Evolutionary conservation across 73 alveolate species (phyloP).

Genomic region (Uronychia setigera): DNA sequence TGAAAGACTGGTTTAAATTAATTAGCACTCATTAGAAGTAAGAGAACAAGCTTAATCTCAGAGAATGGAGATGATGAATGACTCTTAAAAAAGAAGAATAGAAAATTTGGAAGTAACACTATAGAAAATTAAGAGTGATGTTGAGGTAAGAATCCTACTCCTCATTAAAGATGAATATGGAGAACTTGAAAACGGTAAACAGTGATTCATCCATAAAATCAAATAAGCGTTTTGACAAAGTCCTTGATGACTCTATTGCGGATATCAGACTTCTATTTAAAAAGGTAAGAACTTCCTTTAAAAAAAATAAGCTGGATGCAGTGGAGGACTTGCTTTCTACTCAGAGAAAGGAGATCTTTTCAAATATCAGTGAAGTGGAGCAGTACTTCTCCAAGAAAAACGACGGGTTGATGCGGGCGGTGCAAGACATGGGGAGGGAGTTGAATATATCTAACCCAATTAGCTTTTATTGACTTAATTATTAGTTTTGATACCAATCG

Average conservation of each 20-base stretch:
- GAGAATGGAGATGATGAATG: not conserved
- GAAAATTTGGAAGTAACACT: not conserved
- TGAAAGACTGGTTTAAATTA: not conserved
- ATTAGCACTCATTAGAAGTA: not conserved
- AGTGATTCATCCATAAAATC: not conserved
- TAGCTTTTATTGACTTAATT: constrained; percentile 4
- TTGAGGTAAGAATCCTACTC: not conserved
- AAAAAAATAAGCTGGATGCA: not conserved
- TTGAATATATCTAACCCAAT: constrained; percentile 38
- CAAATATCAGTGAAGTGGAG: constrained; percentile 48
- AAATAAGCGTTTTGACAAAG: not conserved
- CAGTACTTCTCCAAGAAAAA: constrained; percentile 15
- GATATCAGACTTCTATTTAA: not conserved
- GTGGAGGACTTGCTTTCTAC: constrained; percentile 47
- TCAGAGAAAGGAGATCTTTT: constrained; percentile 39
- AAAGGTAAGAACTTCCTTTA: not conserved
- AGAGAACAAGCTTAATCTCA: not conserved
- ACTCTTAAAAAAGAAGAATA: not conserved
- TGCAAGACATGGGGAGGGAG: constrained; percentile 26
- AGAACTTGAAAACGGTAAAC: not conserved
- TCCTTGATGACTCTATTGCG: not conserved
- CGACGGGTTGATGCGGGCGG: constrained; percentile 32
- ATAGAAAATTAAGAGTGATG: not conserved
- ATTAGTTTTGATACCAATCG: not conserved
- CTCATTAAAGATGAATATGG: not conserved